Conservation (phyloP, 2,329 filamentous ascomycete species). For the Cucurbitaria berberidis region DNA sequence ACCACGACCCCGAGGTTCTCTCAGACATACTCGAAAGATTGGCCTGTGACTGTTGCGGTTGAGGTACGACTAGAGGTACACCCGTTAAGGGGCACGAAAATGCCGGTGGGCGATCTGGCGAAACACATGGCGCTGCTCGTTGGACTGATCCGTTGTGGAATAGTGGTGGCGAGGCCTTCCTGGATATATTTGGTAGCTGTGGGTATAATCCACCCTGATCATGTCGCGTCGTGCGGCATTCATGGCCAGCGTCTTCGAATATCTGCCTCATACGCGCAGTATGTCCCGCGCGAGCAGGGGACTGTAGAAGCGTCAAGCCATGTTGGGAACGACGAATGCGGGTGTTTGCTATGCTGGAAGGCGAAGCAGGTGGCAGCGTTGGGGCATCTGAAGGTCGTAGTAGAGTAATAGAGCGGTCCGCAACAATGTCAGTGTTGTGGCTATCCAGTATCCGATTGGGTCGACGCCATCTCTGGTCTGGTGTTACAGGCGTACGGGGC, state of each 20-base stretch:
- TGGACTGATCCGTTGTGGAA: background rate
- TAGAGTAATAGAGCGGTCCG: slow-evolving; percentile 8
- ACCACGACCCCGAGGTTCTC: slow-evolving; percentile 33
- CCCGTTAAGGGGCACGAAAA: slow-evolving; percentile 7
- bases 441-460: background rate
- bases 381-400: background rate
- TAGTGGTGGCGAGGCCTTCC: slow-evolving; percentile 11
- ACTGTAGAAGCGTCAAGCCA: slow-evolving; percentile 26
- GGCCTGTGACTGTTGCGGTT: background rate
- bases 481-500: slow-evolving; percentile 8
- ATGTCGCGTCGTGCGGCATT: background rate
- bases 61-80: background rate
- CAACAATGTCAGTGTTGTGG: slow-evolving; percentile 2
- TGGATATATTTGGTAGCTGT: slow-evolving; percentile 32
- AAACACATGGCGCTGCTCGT: background rate
- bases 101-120: background rate
- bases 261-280: slow-evolving; percentile 36
- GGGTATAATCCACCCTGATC: slow-evolving; percentile 20
- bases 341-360: slow-evolving; percentile 25
- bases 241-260: slow-evolving; percentile 28
- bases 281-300: slow-evolving; percentile 40
- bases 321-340: slow-evolving; percentile 30
- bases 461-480: slow-evolving; percentile 1
- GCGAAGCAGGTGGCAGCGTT: slow-evolving; percentile 3
- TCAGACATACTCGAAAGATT: slow-evolving; percentile 5